Conservation (phyloP, 2,329 filamentous ascomycete genomes). For the Trichophyton rubrum region DNA sequence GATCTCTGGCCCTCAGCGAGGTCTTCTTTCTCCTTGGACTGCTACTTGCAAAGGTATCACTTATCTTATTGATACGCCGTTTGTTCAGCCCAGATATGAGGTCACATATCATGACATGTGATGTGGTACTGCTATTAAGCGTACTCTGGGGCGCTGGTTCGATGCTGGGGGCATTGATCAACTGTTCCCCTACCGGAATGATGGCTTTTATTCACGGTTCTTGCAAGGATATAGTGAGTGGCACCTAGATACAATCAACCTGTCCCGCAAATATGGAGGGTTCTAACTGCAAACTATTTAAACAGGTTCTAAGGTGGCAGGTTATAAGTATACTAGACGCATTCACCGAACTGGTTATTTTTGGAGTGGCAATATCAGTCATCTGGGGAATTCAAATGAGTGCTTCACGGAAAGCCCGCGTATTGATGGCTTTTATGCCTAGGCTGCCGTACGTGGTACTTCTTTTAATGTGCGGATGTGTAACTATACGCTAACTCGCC, state of each 20-base stretch:
- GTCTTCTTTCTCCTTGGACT: background rate
- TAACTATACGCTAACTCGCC: background rate
- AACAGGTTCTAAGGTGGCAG: background rate
- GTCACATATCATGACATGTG: background rate
- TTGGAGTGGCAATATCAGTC: background rate
- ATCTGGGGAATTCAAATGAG: background rate
- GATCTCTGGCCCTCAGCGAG: background rate
- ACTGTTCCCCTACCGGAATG: background rate
- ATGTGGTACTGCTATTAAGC: background rate
- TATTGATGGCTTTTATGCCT: background rate
- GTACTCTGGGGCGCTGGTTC: background rate
- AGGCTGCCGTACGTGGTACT: background rate
- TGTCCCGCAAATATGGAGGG: background rate
- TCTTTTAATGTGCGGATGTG: too few relatives aligned
- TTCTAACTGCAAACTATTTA: background rate
- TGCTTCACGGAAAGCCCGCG: background rate
- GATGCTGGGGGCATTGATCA: background rate
- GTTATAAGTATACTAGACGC: background rate
- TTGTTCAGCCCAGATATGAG: slow-evolving; percentile 2
- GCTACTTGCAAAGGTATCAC: background rate
- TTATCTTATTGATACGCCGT: background rate
- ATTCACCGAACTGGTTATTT: background rate
- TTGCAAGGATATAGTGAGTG: background rate
- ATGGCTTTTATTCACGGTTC: background rate
- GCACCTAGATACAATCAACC: too few relatives aligned